Conservation (phyloP, 805 yeast species). For the Wickerhamiella slavikovae region DNA sequence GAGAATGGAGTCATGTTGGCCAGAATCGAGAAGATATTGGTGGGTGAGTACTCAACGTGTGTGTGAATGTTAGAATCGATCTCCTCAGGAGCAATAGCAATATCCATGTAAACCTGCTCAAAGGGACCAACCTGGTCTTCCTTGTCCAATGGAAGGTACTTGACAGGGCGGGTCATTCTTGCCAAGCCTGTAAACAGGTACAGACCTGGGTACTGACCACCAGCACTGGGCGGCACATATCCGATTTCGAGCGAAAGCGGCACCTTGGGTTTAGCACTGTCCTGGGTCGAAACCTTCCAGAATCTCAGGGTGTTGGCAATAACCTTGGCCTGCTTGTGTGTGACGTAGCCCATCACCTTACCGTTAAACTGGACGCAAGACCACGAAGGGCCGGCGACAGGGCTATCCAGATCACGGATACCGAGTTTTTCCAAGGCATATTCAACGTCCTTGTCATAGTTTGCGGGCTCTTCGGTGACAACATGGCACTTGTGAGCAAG, state of each 20-base stretch:
- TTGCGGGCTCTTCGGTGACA: conserved; percentile 28
- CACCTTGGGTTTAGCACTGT: conserved; percentile 43
- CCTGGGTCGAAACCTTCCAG: conserved; percentile 50
- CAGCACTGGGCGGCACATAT: conserved; percentile 82
- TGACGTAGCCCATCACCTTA: conserved; percentile 77
- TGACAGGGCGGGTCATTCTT: conserved; percentile 91
- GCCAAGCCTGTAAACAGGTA: conserved; percentile 81
- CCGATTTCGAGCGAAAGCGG: conserved; percentile 86
- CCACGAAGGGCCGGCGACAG: conserved; percentile 69
- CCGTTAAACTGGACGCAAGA: conserved; percentile 93
- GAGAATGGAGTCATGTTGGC: conserved; percentile 97
- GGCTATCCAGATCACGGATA: conserved; percentile 60
- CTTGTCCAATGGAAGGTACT: conserved; percentile 67
- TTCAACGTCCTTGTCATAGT: conserved; percentile 4
- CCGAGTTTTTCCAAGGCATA: conserved; percentile 48
- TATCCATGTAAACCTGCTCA: conserved; percentile 91
- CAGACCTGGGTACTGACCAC: conserved; percentile 95
- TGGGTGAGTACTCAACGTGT: conserved; percentile 90
- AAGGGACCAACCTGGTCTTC: conserved; percentile 88
- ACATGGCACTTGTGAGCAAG: conserved; percentile 87
- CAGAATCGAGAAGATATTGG: conserved; percentile 79
- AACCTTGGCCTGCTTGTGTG: conserved; percentile 68
- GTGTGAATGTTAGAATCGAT: conserved; percentile 62
- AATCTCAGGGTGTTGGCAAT: conserved; percentile 78
- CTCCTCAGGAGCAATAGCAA: conserved; percentile 88